These are phyloP conservation scores for Caryopteris hybrid DNA, from an alignment of 305 asterid species.

Conservation along the genomic window DNA sequence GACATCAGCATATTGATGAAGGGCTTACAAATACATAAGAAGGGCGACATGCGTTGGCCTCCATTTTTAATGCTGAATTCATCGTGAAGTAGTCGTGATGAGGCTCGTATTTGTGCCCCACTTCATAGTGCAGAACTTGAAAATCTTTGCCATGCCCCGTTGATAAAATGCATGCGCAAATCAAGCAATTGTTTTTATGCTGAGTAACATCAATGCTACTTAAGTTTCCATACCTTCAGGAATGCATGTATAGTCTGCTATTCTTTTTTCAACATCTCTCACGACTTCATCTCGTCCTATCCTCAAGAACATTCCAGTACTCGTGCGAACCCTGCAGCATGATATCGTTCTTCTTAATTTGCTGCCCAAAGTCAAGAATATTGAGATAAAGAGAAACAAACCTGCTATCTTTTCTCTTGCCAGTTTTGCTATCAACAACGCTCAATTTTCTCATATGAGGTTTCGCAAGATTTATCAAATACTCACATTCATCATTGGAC, in stretches of 20 bases:
- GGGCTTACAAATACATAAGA: slow-evolving; percentile 74
- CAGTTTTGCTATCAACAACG: slow-evolving; percentile 65
- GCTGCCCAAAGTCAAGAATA: background rate
- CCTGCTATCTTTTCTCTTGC: slow-evolving; percentile 70
- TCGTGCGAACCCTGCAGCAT: slow-evolving; percentile 69
- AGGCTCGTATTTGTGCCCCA: slow-evolving; percentile 81
- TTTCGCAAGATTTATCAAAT: slow-evolving; percentile 55
- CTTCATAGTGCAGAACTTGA: slow-evolving; percentile 73
- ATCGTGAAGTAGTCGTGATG: slow-evolving; percentile 69
- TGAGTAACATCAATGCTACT: background rate
- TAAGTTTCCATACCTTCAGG: slow-evolving; percentile 49
- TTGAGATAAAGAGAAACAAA: slow-evolving; percentile 16
- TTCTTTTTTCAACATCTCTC: slow-evolving; percentile 58
- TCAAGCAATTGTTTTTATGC: slow-evolving; percentile 7
- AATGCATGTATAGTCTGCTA: slow-evolving; percentile 67
- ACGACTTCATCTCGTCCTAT: slow-evolving; percentile 64
- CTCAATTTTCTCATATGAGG: slow-evolving; percentile 67
- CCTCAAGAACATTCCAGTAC: slow-evolving; percentile 60
- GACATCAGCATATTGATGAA: background rate
- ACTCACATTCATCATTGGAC: slow-evolving; percentile 71
- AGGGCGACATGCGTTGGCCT: slow-evolving; percentile 81
- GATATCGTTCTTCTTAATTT: background rate
- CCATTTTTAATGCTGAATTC: slow-evolving; percentile 62
- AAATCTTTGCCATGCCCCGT: slow-evolving; percentile 78
- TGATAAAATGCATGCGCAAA: background rate